Evolutionary conservation across 2,329 filamentous ascomycete genomes (phyloP).

Genomic region (Fusarium acutatum): DNA sequence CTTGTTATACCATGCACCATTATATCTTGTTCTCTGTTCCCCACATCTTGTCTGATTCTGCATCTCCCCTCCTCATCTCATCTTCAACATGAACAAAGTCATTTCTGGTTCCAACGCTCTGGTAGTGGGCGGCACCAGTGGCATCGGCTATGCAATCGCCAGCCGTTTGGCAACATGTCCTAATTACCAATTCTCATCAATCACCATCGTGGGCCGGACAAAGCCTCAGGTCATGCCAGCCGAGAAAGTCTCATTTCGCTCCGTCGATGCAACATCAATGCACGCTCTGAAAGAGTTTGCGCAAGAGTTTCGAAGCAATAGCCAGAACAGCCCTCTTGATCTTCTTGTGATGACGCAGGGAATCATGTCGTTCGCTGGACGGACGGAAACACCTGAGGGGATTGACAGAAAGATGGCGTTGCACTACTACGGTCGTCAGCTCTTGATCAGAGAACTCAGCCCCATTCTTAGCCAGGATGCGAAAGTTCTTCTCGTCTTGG

Average conservation of each 20-base stretch:
- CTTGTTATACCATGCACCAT: not conserved
- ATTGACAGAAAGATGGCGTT: slow-evolving; percentile 55
- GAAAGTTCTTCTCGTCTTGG: slow-evolving; percentile 51
- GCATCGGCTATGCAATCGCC: slow-evolving; percentile 49
- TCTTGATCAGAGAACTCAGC: slow-evolving; percentile 52
- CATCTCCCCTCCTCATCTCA: not conserved
- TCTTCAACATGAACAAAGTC: not conserved
- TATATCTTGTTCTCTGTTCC: not conserved
- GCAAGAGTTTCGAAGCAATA: slow-evolving; percentile 31
- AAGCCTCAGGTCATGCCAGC: slow-evolving; percentile 42
- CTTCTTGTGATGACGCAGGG: slow-evolving; percentile 52
- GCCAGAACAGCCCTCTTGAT: slow-evolving; percentile 39
- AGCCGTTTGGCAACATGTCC: slow-evolving; percentile 43
- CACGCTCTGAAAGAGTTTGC: slow-evolving; percentile 44
- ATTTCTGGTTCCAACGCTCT: slow-evolving; percentile 35
- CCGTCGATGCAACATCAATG: slow-evolving; percentile 47
- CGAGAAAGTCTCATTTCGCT: slow-evolving; percentile 44
- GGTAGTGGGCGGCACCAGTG: slow-evolving; percentile 48
- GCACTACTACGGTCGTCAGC: slow-evolving; percentile 56
- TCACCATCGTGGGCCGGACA: slow-evolving; percentile 46
- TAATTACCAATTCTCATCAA: slow-evolving; percentile 26
- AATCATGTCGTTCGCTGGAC: slow-evolving; percentile 46
- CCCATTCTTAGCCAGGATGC: slow-evolving; percentile 47
- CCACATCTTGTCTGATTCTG: not conserved
- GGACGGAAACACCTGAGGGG: slow-evolving; percentile 53